These are phyloP conservation scores for Cryptococcus sp. DNA, from an alignment of 1,284 basidiomycete genomes.

Conservation along the genomic window DNA sequence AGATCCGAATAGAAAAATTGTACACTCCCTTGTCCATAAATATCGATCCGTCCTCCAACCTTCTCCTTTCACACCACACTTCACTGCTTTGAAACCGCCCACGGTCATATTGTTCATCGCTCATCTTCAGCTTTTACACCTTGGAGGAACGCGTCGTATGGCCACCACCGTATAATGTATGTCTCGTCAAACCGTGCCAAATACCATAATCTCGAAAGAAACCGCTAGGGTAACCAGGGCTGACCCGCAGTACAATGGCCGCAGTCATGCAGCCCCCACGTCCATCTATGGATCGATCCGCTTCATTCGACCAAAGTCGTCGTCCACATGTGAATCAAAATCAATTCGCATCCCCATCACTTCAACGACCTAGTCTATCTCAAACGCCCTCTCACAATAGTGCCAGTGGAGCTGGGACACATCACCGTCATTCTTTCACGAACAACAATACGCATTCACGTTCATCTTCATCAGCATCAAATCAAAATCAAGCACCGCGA, in stretches of 20 bases:
- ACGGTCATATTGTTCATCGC: too few relatives aligned
- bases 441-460: conserved; percentile 11
- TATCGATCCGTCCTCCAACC: too few relatives aligned
- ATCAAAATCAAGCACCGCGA: conserved; percentile 12
- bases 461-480: background rate
- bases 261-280: conserved; percentile 38
- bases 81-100: too few relatives aligned
- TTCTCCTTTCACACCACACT: too few relatives aligned
- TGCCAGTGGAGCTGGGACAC: conserved; percentile 8
- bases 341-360: conserved; percentile 23
- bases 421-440: background rate
- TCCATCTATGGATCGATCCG: conserved; percentile 40
- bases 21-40: too few relatives aligned
- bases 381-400: conserved; percentile 18
- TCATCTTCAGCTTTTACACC: too few relatives aligned
- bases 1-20: too few relatives aligned
- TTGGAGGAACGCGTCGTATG: too few relatives aligned
- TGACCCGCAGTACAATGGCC: conserved; percentile 27
- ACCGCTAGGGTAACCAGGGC: too few relatives aligned
- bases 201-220: too few relatives aligned
- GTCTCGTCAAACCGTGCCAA: too few relatives aligned
- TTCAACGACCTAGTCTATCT: conserved; percentile 21
- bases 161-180: too few relatives aligned
- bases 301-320: conserved; percentile 13
- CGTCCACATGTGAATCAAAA: conserved; percentile 9